Percentiles rank a stretch among this genome's conserved stretches.
These are phyloP conservation scores for Kodamaea lidongshanica DNA, from an alignment of 805 yeast species.

Conservation along the genomic window DNA sequence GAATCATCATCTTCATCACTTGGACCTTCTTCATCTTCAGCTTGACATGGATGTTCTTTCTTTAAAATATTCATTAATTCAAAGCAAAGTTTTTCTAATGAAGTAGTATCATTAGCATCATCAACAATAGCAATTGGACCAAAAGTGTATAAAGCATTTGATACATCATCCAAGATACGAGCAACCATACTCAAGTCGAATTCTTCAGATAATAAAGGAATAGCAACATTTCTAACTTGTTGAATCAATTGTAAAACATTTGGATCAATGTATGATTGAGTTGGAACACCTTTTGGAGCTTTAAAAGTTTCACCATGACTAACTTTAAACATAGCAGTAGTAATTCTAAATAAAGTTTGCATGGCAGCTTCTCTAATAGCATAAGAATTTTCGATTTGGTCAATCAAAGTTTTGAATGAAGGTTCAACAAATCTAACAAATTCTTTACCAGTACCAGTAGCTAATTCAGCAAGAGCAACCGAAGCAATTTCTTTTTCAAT, in stretches of 20 bases:
- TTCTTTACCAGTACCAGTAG: slow-evolving; percentile 75
- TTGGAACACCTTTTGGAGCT: slow-evolving; percentile 60
- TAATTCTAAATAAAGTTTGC: slow-evolving; percentile 75
- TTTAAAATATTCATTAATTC: slow-evolving; percentile 68
- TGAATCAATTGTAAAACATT: slow-evolving; percentile 53
- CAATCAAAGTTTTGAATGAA: slow-evolving; percentile 55
- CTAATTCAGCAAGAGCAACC: slow-evolving; percentile 82
- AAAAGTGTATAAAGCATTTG: slow-evolving; percentile 58
- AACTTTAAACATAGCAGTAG: slow-evolving; percentile 58
- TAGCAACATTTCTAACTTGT: slow-evolving; percentile 61
- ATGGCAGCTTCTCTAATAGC: slow-evolving; percentile 89
- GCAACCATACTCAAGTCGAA: slow-evolving; percentile 79
- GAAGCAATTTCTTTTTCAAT: slow-evolving; percentile 95
- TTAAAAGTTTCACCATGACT: slow-evolving; percentile 42
- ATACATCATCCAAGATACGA: slow-evolving; percentile 65
- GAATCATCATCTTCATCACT: slow-evolving; percentile 46
- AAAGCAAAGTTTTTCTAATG: slow-evolving; percentile 61
- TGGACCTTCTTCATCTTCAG: slow-evolving; percentile 61
- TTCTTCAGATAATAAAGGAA: slow-evolving; percentile 65
- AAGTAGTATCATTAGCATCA: slow-evolving; percentile 43
- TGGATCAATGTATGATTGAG: slow-evolving; percentile 53
- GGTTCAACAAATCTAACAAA: slow-evolving; percentile 74
- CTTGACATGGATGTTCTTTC: slow-evolving; percentile 80
- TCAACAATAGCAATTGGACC: slow-evolving; percentile 73
- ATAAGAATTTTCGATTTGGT: slow-evolving; percentile 78